These are phyloP conservation scores for Aschersonia sp. DNA, from an alignment of 2,329 filamentous ascomycete genomes.

Conservation along the genomic window DNA sequence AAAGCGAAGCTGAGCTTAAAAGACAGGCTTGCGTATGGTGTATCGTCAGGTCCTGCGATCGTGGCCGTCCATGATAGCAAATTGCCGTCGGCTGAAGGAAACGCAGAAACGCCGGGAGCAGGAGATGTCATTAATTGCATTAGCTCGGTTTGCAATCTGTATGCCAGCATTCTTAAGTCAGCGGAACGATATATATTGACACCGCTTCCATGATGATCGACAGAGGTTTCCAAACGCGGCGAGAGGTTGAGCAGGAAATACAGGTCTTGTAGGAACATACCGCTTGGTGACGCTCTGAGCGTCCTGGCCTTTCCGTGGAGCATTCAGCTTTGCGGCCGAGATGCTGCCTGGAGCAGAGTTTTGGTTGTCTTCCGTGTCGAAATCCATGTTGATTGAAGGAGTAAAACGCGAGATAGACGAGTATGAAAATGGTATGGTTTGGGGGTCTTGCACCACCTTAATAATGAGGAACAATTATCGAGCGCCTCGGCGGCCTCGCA, in stretches of 20 bases:
- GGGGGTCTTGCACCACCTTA: neutral
- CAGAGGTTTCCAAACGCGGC: too few species aligned
- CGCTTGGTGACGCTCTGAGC: constrained; percentile 66
- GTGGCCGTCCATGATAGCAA: constrained; percentile 88
- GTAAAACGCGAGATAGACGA: neutral
- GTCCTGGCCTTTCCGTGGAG: constrained; percentile 43
- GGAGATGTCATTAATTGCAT: constrained; percentile 98
- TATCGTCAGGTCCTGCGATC: constrained; percentile 80
- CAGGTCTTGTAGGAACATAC: constrained; percentile 25
- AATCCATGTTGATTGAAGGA: constrained; percentile 19
- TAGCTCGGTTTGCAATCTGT: constrained; percentile 85
- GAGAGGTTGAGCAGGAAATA: neutral
- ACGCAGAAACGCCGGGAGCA: constrained; percentile 86
- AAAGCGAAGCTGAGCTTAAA: constrained; percentile 91
- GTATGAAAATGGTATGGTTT: neutral
- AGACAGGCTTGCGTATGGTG: constrained; percentile 74
- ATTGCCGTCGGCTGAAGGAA: constrained; percentile 81
- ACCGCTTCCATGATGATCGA: too few species aligned
- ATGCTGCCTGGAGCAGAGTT: constrained; percentile 50
- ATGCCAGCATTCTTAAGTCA: neutral
- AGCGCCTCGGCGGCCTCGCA: neutral
- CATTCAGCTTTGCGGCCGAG: constrained; percentile 46
- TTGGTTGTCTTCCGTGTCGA: constrained; percentile 41
- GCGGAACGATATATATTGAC: neutral
- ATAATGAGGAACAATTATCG: neutral